These are phyloP conservation scores for Diaporthe helianthi DNA, from an alignment of 2,329 filamentous ascomycete genomes.

Conservation along the genomic window DNA sequence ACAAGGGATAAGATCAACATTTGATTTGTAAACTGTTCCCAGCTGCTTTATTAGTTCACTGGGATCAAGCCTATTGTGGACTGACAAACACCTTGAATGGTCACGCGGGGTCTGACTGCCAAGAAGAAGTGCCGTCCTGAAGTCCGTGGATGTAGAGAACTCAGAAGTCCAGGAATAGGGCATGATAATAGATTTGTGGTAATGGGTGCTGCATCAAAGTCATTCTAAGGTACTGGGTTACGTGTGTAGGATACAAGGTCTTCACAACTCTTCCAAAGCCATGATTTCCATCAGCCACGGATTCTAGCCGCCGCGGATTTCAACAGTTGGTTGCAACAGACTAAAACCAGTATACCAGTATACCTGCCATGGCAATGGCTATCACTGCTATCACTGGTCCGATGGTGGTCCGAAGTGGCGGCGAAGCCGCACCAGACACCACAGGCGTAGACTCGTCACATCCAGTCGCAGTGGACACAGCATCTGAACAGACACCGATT, in stretches of 20 bases:
- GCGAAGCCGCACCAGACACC: neutral
- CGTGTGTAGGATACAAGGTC: too few relatives aligned
- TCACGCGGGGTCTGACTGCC: conserved; percentile 6
- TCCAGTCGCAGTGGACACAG: conserved; percentile 16
- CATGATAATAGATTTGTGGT: neutral
- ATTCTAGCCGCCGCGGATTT: too few relatives aligned
- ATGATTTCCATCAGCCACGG: neutral
- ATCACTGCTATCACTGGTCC: neutral
- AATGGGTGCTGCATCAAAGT: neutral
- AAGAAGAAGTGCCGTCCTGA: neutral
- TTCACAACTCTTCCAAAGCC: neutral
- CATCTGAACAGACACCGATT: neutral
- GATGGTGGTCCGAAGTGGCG: neutral
- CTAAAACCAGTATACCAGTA: neutral
- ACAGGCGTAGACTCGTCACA: conserved; percentile 5
- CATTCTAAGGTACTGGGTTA: neutral
- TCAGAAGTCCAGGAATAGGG: neutral
- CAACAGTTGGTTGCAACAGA: neutral
- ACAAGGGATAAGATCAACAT: neutral
- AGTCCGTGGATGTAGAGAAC: too few relatives aligned
- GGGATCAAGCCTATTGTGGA: neutral
- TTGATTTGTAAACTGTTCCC: neutral
- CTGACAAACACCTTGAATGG: neutral
- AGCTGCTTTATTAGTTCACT: neutral
- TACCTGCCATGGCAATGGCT: neutral